Conservation (phyloP, 2,329 filamentous ascomycete species). For the Aschersonia sp. region DNA sequence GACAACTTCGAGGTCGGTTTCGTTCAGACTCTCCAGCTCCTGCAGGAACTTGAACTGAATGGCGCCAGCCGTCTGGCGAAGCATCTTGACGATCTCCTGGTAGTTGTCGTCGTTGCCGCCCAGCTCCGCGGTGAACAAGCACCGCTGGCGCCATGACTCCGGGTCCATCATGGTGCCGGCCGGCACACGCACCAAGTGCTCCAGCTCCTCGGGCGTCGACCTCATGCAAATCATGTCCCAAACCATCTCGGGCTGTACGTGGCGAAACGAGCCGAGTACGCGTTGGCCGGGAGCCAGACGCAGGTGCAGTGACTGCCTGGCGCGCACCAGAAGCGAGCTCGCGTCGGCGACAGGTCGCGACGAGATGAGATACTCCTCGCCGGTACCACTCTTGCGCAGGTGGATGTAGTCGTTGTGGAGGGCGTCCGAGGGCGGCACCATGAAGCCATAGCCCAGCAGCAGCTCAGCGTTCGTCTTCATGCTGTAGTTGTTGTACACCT, state of each 20-base stretch:
- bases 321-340: conserved; percentile 31
- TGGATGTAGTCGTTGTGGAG: conserved; percentile 49
- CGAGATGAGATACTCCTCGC: conserved; percentile 35
- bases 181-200: conserved; percentile 11
- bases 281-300: conserved; percentile 12
- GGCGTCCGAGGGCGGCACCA: conserved; percentile 28
- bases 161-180: background rate
- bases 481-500: conserved; percentile 60
- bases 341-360: conserved; percentile 30
- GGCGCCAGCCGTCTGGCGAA: conserved; percentile 17
- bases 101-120: conserved; percentile 11
- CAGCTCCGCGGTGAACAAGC: conserved; percentile 17
- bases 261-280: conserved; percentile 22
- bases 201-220: conserved; percentile 16
- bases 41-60: conserved; percentile 28
- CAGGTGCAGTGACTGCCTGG: conserved; percentile 21
- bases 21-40: conserved; percentile 28
- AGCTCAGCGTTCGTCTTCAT: conserved; percentile 60
- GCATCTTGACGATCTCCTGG: conserved; percentile 5
- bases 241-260: conserved; percentile 38
- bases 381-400: conserved; percentile 28
- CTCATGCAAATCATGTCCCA: conserved; percentile 31
- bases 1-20: conserved; percentile 28
- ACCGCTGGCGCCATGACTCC: conserved; percentile 6
- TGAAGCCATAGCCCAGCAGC: conserved; percentile 49